Evolutionary conservation across 2,329 filamentous ascomycete species (phyloP), one percentile per base, ranked within the genome.

Genomic region (Epichloe brachyelytri): DNA sequence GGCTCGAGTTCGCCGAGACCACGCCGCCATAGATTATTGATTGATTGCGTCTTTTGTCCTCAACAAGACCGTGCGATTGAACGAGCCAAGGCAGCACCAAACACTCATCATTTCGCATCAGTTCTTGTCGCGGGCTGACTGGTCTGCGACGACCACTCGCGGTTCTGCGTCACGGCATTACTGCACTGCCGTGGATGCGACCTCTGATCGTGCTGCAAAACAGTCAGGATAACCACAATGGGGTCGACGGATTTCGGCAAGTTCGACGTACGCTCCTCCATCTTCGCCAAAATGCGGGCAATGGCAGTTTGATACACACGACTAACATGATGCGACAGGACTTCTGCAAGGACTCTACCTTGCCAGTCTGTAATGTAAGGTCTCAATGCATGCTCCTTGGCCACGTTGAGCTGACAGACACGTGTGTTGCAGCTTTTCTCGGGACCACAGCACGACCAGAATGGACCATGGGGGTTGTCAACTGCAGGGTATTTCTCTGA

Each of bases 281-380:
- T 26, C 20, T 30, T 22, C 0, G 11, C 41, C 20, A 26, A 14
- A 17, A 14, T 20, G 39, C 20, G 20, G 17, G 5, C 38, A 40
- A 30, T 36, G 6, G 34, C 43, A n/a, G 10, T 33, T 37, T 20
- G 33, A 5, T 11, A 43, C 37, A 54, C 51, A 57, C 52, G 54
- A 56, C 60, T 63, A 57, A 63, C 53, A 50, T 52, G 54, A 58
- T 58, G 54, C 46, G 53, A 63, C 62, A 91, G 86, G 72, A 85
- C 64, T 90, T 93, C 67, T 93, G 87, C 76, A 83, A 79, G 65
- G 86, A 90, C 71, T 86, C 86, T 60, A 90, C 86, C 52, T 74
- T 91, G 61, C 86, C 87, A 50, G 75, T 91, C 61, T 93, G 86
- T 75, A 91, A 91, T 77, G 86, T 90, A 77, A 62, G 84, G 8